Evolutionary conservation across 257 asterid species (phyloP), one percentile per base, ranked within the genome.

Genomic region (Solanum gracilifrons): DNA sequence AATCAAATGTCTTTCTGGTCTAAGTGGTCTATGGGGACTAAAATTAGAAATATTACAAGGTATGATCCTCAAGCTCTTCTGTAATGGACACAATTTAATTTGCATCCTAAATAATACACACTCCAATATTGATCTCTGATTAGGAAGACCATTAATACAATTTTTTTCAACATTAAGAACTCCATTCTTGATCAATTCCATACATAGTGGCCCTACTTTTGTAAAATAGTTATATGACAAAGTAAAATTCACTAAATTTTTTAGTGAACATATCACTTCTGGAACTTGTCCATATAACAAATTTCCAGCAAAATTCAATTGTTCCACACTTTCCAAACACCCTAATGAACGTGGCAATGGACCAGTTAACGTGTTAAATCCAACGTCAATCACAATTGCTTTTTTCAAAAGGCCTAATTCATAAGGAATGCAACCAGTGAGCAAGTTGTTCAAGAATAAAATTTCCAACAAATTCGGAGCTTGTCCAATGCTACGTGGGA

Each of bases 251-350:
- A 74, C 92, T 90, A 90, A 79, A 36, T 85, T 93, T 51, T 87
- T 89, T 20, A 92, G 86, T 66, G 71, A 85, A 68, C 98, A 95
- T 18, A 95, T 13, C 80, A 73, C 92, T 73, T 95, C 98, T 1
- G 98, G 96, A 77, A 95, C 93, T 21, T 11, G 21, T 0, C 98
- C 98, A 68, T 87, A 93, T 51, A 95, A 21, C 66, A 87, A 11
- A 72, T 95, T 95, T 2, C 96, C 94, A 0, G 95, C 95, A 20
- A 95, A 76, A 75, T 94, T 95, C 41, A 95, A 86, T 13, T 92
- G 86, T 58, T 95, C 96, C 74, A 92, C 80, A 12, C 86, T 95
- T 29, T 87, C 89, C 79, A 95, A 76, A 85, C 98, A 95, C 9
- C 95, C 98, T 86, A 95, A 16, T 2, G 98, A 93, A 15, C 20